Base-by-base conservation (phyloP, 164 flowering plant genomes). In the Magnolia changhungtana region DNA sequence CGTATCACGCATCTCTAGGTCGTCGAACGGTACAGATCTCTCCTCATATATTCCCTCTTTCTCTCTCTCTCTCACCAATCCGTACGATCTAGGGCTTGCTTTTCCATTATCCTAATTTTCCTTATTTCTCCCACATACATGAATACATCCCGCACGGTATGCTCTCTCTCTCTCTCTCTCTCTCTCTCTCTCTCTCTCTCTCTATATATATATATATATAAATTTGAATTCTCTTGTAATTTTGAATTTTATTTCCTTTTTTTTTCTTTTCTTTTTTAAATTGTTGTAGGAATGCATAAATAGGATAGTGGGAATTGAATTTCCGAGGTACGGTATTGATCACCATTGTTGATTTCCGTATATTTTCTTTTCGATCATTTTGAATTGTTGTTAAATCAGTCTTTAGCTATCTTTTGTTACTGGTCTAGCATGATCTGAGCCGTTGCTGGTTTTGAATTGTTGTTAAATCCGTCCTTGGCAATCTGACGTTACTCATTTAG, bases 1-100 rank as follows among this genome's bases (percentile, higher is more conserved):
- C 88, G 13, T 92, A 81, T 72, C 98, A 92, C 78, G 96, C 98
- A 21, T 85, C 97, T 49, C 88, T 91, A 4, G 96, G 92, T 63
- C 92, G 98, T 74, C 83, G 95, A 79, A 91, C 94, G 89, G 98
- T 95, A 83, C 71, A 13, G 29, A 19, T 70, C 45, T 50, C 23
- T 29, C n/a, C 24, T 50, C 24, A 7, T 69, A 8, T 52, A 2
- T 5, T 16, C 71, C 16, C 21, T 20, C 13, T 61, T 24, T n/a
- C n/a, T n/a, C n/a, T 64, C 16, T 63, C 45, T 37, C 45, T 37
- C 45, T 37, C 45, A 37, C 50, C 50, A 8, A n/a, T 7, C 63
- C 61, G 18, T 24, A 13, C 14, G 63, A 50, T 72, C 74, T 37
- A 19, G 52, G 51, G 50, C 21, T 13, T 5, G 64, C 13, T 72